Evolutionary conservation across 129 eudicot species (phyloP), one percentile per base, ranked within the genome.

Genomic region (Logfia minima): DNA sequence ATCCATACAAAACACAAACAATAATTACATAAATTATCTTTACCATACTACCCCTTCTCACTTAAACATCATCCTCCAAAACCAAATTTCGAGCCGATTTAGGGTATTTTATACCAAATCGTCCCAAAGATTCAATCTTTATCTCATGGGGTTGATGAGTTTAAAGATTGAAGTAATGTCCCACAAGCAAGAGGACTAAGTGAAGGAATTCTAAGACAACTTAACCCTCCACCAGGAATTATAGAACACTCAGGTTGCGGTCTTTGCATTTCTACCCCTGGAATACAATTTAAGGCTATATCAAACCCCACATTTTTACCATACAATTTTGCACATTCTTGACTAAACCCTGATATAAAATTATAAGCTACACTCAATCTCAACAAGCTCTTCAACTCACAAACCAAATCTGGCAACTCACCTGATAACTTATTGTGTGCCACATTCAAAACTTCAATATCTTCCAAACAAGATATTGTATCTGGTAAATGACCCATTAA

Each of bases 401-500:
- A 93, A 65, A 93, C 88, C 84, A 91, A 53, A 59, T 93, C 96
- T 6, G 98, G 96, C 58, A 93, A 70, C 70, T 72, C 93, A 67
- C 98, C 98, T 10, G 97, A 90, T 31, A 93, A 77, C 85, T 84
- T 87, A 66, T 93, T 93, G 68, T 87, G 96, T 9, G 83, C 98
- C 63, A 93, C 84, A 66, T 93, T 90, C 24, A 93, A 67, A 14
- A 93, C 93, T 22, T 93, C 93, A 75, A 93, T 93, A 11, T 82
- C 90, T 24, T 63, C 82, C 77, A 93, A 86, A 68, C 98, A 93
- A 18, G 98, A 93, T 35, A 93, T 26, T 0, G 98, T 80, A 72
- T 90, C 97, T 1, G 98, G 98, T 74, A 93, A 69, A 83, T 91
- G 97, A 53, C 98, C 98, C 90, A 85, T 90, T 31, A 93, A 37